Conservation (phyloP, 2,329 filamentous ascomycete genomes). For the Aspergillus sp. region DNA sequence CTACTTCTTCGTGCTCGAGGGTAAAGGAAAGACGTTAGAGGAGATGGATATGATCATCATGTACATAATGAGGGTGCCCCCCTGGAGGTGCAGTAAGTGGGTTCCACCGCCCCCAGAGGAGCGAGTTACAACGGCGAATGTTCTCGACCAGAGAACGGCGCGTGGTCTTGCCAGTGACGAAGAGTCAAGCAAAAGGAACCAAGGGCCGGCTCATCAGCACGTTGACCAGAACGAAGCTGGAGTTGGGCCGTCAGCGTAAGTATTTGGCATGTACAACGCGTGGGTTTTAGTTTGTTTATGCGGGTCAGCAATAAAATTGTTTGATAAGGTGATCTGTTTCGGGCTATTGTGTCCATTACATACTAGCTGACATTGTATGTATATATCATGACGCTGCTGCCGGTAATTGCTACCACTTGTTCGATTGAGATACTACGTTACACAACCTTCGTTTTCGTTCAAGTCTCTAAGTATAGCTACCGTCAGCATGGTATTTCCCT, state of each 20-base stretch:
- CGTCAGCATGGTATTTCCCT: no score
- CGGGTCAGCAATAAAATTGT: not conserved
- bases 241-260: not conserved
- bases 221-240: slow-evolving; percentile 19
- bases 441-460: no score
- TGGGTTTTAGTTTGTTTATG: not conserved
- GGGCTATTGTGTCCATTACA: not conserved
- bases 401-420: no score
- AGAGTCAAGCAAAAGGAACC: slow-evolving; percentile 12
- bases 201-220: slow-evolving; percentile 20
- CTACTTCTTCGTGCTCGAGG: slow-evolving; percentile 73
- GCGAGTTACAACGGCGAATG: slow-evolving; percentile 21
- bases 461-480: no score
- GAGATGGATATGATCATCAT: slow-evolving; percentile 66
- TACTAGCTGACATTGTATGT: not conserved
- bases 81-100: slow-evolving; percentile 58
- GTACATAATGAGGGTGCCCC: slow-evolving; percentile 63
- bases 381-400: no score
- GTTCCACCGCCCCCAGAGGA: slow-evolving; percentile 23
- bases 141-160: slow-evolving; percentile 19
- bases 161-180: slow-evolving; percentile 19
- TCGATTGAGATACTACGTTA: no score
- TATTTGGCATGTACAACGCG: not conserved
- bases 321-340: not conserved
- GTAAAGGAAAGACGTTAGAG: slow-evolving; percentile 67